These are phyloP conservation scores for Trichoderma reesei DNA, from an alignment of 495 filamentous ascomycete species.

Conservation along the genomic window DNA sequence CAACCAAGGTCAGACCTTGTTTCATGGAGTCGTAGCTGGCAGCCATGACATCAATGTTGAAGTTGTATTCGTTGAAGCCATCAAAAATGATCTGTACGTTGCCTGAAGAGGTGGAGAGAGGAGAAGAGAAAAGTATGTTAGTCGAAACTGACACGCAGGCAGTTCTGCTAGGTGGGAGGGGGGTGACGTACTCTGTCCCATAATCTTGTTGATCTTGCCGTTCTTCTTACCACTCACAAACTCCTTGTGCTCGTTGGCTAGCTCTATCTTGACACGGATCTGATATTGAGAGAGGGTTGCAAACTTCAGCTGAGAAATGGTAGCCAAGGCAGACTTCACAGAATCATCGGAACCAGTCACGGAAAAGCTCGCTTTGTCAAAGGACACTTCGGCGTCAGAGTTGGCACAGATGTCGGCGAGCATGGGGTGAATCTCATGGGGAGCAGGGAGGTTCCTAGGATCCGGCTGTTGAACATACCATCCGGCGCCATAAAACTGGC, in stretches of 20 bases:
- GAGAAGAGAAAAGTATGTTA: conserved; percentile 8
- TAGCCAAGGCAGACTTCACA: conserved; percentile 84
- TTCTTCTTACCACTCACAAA: conserved; percentile 99
- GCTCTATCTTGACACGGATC: conserved; percentile 94
- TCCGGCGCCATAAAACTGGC: conserved; percentile 93
- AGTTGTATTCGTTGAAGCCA: conserved; percentile 98
- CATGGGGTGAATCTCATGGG: conserved; percentile 75
- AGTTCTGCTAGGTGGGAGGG: not conserved
- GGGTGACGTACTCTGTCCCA: conserved; percentile 70
- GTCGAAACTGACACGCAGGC: not conserved
- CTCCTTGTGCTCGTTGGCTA: conserved; percentile 98
- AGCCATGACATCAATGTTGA: conserved; percentile 96
- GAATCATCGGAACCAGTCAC: conserved; percentile 93
- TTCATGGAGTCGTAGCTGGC: conserved; percentile 85
- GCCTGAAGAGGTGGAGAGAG: conserved; percentile 27
- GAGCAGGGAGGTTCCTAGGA: conserved; percentile 57
- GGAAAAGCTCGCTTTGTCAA: conserved; percentile 85
- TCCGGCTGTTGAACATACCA: conserved; percentile 88
- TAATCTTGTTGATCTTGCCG: conserved; percentile 99
- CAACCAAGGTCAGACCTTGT: conserved; percentile 80
- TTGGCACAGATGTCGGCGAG: conserved; percentile 92
- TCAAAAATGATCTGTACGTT: conserved; percentile 99
- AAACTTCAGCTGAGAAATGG: conserved; percentile 85
- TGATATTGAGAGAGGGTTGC: conserved; percentile 79
- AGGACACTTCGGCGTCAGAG: conserved; percentile 87